Percentiles rank a stretch among this genome's conserved stretches.
Evolutionary conservation across 768 basidiomycete species (phyloP).

Genomic region (Russula sp.): DNA sequence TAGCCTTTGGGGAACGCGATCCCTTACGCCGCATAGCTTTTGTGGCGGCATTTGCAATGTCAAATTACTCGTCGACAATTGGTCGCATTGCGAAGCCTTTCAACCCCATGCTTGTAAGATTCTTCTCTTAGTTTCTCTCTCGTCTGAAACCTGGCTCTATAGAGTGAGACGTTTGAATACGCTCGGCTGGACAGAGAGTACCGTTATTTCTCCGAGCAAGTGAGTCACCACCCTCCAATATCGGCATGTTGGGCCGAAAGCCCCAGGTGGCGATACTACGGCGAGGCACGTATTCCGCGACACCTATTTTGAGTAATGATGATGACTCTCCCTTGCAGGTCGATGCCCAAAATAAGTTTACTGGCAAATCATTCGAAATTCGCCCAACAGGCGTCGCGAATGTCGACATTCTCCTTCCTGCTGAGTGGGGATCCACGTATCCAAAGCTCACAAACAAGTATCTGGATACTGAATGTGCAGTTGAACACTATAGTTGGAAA

Average conservation of each 20-base stretch:
- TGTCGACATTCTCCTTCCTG: constrained; percentile 71
- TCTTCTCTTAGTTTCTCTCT: neutral
- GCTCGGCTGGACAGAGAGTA: constrained; percentile 83
- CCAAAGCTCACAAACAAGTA: constrained; percentile 42
- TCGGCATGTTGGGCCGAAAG: constrained; percentile 95
- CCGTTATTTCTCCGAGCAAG: constrained; percentile 93
- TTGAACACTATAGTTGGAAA: constrained; percentile 94
- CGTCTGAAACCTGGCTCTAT: neutral
- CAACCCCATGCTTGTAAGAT: constrained; percentile 85
- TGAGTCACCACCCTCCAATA: constrained; percentile 95
- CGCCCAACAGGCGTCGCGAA: constrained; percentile 93
- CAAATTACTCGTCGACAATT: constrained; percentile 94
- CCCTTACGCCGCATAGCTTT: constrained; percentile 81
- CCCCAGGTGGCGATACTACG: constrained; percentile 84
- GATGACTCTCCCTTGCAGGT: constrained; percentile 44
- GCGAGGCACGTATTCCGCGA: constrained; percentile 52
- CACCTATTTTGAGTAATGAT: neutral
- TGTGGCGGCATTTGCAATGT: constrained; percentile 96
- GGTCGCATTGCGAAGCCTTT: constrained; percentile 97
- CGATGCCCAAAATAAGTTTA: constrained; percentile 94
- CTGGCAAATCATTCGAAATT: constrained; percentile 96
- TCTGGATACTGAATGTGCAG: constrained; percentile 36
- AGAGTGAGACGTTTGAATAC: constrained; percentile 95
- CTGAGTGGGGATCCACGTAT: constrained; percentile 55
- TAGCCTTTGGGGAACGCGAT: constrained; percentile 70